Evolutionary conservation across 148 eudicot genomes (phyloP).

Genomic region (Polygonum maritimum): DNA sequence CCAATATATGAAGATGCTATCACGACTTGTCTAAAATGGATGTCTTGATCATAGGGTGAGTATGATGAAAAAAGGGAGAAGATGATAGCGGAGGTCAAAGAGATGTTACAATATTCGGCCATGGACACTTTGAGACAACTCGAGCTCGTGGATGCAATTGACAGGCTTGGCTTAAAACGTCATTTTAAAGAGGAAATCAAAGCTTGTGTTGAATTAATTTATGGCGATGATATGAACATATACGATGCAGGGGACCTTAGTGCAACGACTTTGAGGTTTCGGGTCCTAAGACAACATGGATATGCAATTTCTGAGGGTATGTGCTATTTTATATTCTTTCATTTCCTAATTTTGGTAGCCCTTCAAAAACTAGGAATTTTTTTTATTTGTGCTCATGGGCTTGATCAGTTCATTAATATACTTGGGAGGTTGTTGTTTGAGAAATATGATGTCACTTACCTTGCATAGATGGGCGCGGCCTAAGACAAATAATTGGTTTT

Average conservation of each 20-base stretch:
- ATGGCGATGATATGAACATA: not conserved
- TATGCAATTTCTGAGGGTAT: not conserved
- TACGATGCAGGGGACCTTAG: not conserved
- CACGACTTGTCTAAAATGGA: not conserved
- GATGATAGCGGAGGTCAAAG: not conserved
- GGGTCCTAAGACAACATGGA: not conserved
- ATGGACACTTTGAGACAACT: not conserved
- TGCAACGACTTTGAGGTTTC: not conserved
- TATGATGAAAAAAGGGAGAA: not conserved
- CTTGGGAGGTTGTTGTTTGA: too few species aligned
- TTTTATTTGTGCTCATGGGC: too few species aligned
- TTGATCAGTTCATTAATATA: too few species aligned
- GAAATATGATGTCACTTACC: too few species aligned
- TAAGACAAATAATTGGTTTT: too few species aligned
- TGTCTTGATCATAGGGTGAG: not conserved
- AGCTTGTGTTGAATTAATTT: not conserved
- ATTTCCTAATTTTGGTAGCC: not conserved
- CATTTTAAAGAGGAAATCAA: not conserved
- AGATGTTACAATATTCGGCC: not conserved
- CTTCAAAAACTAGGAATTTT: too few species aligned
- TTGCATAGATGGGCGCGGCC: too few species aligned
- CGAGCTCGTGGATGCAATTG: not conserved
- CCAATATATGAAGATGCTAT: too few species aligned
- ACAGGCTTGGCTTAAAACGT: not conserved
- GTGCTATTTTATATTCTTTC: not conserved